Evolutionary conservation across 352 stramenopile genomes (phyloP).

Genomic region (Phytophthora litchii): DNA sequence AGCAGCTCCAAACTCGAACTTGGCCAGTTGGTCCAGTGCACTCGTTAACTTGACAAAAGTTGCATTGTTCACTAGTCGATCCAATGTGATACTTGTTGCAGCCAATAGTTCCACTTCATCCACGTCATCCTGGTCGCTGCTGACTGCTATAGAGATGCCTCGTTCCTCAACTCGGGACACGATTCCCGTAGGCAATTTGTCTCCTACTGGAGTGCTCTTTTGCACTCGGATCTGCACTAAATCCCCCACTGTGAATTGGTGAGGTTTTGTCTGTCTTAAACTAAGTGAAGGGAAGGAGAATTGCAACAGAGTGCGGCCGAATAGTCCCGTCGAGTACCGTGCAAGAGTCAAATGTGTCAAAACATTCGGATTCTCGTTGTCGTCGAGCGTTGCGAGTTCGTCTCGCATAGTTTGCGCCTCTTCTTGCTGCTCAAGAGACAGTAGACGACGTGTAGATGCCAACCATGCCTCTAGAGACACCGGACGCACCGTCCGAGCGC

Average conservation of each 20-base stretch:
- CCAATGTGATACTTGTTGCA: constrained; percentile 54
- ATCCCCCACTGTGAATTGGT: constrained; percentile 87
- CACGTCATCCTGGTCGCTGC: constrained; percentile 55
- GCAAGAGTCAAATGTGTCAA: constrained; percentile 53
- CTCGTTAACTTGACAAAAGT: constrained; percentile 79
- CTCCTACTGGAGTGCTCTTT: constrained; percentile 10
- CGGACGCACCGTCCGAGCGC: constrained; percentile 5
- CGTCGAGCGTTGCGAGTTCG: constrained; percentile 58
- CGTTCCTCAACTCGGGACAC: constrained; percentile 67
- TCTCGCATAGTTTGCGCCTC: constrained; percentile 61
- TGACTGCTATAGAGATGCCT: constrained; percentile 61
- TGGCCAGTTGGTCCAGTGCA: constrained; percentile 69
- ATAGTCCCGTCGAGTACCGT: constrained; percentile 60
- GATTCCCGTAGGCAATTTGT: constrained; percentile 57
- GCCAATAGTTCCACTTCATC: constrained; percentile 55
- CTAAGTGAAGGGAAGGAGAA: constrained; percentile 53
- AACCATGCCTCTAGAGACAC: constrained; percentile 68
- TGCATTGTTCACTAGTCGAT: constrained; percentile 87
- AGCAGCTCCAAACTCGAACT: constrained; percentile 63
- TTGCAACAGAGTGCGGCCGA: constrained; percentile 67
- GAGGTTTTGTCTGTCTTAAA: constrained; percentile 58
- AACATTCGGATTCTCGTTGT: constrained; percentile 74
- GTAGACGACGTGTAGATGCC: constrained; percentile 43
- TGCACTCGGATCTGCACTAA: constrained; percentile 79
- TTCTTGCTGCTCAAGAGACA: constrained; percentile 68